Percentiles rank a stretch among this genome's conserved stretches.
phyloP scores from a whole-genome alignment of 441 rosid genomes.

The Bocquillonia castaneifolia region DNA sequence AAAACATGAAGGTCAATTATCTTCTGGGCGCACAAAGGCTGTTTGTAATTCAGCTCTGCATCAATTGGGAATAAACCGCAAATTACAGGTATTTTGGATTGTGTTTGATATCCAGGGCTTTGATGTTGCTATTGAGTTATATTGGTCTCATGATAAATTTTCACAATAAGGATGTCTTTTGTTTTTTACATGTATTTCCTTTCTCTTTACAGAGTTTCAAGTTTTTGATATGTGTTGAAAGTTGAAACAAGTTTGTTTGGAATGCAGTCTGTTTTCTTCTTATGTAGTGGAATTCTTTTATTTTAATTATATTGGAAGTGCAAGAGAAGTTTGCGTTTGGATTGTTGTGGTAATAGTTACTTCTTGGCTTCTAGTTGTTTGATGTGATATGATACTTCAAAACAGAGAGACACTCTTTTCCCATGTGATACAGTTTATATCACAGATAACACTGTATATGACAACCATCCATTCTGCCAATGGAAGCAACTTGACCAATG shows the following conservation, averaged over 20 bases:
- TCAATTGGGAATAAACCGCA: constrained; percentile 51
- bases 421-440: neutral
- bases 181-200: neutral
- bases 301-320: neutral
- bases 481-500: neutral
- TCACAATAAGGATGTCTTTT: neutral
- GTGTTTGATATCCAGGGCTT: neutral
- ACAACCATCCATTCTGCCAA: neutral
- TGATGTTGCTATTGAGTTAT: constrained; percentile 1
- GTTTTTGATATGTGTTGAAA: neutral
- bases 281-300: neutral
- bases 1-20: constrained; percentile 71
- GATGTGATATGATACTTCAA: neutral
- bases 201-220: neutral
- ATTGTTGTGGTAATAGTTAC: neutral
- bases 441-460: neutral
- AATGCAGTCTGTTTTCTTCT: neutral
- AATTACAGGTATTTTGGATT: constrained; percentile 59
- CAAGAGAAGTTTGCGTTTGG: neutral
- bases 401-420: neutral
- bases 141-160: neutral
- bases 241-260: neutral
- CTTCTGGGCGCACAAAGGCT: constrained; percentile 36
- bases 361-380: neutral
- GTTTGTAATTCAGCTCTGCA: constrained; percentile 72